Evolutionary conservation across 2,329 filamentous ascomycete genomes (phyloP).

Genomic region (Knufia petricola): DNA sequence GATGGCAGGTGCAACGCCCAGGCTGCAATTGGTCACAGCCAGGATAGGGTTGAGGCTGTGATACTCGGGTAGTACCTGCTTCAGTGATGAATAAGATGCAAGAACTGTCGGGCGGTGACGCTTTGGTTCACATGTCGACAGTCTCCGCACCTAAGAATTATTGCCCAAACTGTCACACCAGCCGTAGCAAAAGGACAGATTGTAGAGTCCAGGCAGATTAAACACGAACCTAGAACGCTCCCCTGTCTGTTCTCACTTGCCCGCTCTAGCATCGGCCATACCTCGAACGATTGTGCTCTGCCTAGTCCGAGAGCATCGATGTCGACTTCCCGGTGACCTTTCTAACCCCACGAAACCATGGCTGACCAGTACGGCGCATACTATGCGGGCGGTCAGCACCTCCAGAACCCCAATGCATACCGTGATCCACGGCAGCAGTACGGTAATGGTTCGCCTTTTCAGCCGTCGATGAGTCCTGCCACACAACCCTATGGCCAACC

Average conservation of each 20-base stretch:
- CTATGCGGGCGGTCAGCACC: conserved; percentile 14
- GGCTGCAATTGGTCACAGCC: too few relatives aligned
- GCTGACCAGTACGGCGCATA: conserved; percentile 16
- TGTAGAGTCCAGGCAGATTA: neutral
- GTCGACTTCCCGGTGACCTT: neutral
- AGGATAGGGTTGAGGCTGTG: too few relatives aligned
- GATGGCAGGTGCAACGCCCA: too few relatives aligned
- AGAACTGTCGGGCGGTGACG: too few relatives aligned
- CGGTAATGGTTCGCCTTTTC: conserved; percentile 13
- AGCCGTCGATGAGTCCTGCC: conserved; percentile 11
- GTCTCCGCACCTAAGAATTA: neutral
- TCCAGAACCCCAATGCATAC: conserved; percentile 17
- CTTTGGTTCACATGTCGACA: neutral
- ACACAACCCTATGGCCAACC: conserved; percentile 15
- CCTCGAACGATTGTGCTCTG: neutral
- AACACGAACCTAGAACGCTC: neutral
- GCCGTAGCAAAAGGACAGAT: neutral
- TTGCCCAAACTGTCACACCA: neutral
- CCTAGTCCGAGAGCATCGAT: neutral
- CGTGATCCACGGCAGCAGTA: conserved; percentile 11
- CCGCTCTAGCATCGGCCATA: too few relatives aligned
- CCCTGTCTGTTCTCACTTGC: too few relatives aligned
- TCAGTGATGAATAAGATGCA: too few relatives aligned
- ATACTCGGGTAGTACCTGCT: too few relatives aligned
- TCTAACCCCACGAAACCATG: conserved; percentile 10